Conservation (phyloP, 306 rosid genomes). For the Hippophae gyantsensis region DNA sequence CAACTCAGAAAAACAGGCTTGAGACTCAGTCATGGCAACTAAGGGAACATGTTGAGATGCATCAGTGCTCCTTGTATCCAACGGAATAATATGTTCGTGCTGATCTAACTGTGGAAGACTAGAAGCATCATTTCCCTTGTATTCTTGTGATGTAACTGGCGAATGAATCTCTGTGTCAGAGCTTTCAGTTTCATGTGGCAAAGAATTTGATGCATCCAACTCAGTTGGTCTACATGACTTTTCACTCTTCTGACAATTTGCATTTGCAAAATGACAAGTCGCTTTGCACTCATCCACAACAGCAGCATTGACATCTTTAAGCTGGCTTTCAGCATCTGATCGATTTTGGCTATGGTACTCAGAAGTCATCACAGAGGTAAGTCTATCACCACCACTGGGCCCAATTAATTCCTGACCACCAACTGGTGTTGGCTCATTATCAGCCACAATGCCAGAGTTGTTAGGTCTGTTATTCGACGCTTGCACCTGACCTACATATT, state of each 20-base stretch:
- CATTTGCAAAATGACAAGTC: neutral
- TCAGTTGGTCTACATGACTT: constrained; percentile 25
- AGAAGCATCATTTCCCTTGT: constrained; percentile 33
- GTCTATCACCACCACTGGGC: constrained; percentile 40
- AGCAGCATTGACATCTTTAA: constrained; percentile 25
- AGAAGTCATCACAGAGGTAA: constrained; percentile 37
- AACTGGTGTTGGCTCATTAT: constrained; percentile 37
- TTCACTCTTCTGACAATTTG: constrained; percentile 38
- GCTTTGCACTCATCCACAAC: constrained; percentile 9
- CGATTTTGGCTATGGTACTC: constrained; percentile 48
- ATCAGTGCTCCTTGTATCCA: constrained; percentile 29
- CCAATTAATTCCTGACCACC: constrained; percentile 36
- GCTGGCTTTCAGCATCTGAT: constrained; percentile 29
- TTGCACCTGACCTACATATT: constrained; percentile 28
- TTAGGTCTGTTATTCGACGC: constrained; percentile 31
- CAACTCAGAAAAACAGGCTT: constrained; percentile 53
- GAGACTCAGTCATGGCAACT: constrained; percentile 41
- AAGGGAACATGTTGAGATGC: constrained; percentile 24
- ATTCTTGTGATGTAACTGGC: constrained; percentile 36
- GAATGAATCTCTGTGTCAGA: constrained; percentile 29
- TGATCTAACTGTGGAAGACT: constrained; percentile 28
- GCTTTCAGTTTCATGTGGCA: constrained; percentile 46
- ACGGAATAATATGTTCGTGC: constrained; percentile 32
- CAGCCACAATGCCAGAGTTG: constrained; percentile 27
- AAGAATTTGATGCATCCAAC: constrained; percentile 33